Evolutionary conservation across 23 red algal species (phyloP), one percentile per base, ranked within the genome.

Genomic region (Gracilaria gracilis): DNA sequence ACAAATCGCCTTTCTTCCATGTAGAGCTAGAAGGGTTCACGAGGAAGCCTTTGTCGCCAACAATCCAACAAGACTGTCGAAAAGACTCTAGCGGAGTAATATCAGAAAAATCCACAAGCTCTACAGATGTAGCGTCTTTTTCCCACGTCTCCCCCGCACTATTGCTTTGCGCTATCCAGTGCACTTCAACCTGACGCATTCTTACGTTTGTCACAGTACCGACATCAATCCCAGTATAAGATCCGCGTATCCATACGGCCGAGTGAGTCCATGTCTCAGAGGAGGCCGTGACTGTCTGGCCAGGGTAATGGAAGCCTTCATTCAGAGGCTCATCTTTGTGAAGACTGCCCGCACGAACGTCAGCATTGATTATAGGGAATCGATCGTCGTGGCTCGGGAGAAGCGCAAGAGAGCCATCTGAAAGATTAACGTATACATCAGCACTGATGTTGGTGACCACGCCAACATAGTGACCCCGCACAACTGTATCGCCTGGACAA

Each of bases 221-320:
- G 47, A 38, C 62, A 49, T 84, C 53, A 34, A 62, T 61, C 16
- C 66, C 61, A 23, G 78, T 25, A 78, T 83, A 92, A 20, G 55
- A 49, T 2, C 89, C 89, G 4, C 67, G 89, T n/a, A 92, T 58
- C 89, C 89, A 92, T 20, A 71, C 49, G 24, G 89, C 78, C 25
- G 36, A 11, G 20, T 13, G 19, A 35, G 9, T 32, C 89, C 77
- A 92, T 34, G 80, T 64, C 4, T 74, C 78, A 19, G 36, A 37
- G 9, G 66, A 32, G 14, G 79, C 77, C 4, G 24, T 55, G 34
- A 92, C 79, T 13, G 40, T 70, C 57, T 92, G 89, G 23, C 89
- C 89, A 34, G 89, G 89, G 44, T 73, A 92, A 59, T 54, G 82
- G 47, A 77, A 50, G 24, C 89, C 89, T 58, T 92, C 89, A 36